Evolutionary conservation across 176 grass and related monocot genomes (phyloP).

Genomic region (Dendrocalamus sinicus): DNA sequence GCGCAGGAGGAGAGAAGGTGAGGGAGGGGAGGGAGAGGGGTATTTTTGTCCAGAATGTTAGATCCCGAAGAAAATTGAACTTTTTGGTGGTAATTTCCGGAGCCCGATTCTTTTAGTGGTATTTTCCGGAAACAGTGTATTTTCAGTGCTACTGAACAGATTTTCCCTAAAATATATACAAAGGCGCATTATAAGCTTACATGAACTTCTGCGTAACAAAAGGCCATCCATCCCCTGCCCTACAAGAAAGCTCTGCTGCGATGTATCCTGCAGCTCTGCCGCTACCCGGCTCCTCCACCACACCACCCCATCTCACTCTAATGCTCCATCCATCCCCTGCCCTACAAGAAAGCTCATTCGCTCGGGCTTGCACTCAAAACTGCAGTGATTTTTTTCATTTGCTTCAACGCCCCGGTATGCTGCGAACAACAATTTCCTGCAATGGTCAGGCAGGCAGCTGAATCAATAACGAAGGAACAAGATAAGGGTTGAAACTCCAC

Average conservation of each 20-base stretch:
- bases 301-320: background rate
- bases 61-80: too few species aligned
- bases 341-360: background rate
- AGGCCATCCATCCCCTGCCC: too few species aligned
- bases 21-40: too few species aligned
- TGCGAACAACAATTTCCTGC: background rate
- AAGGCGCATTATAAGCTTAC: slow-evolving; percentile 4
- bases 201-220: slow-evolving; percentile 5
- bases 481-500: background rate
- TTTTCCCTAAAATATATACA: background rate
- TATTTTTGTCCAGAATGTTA: too few species aligned
- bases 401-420: background rate
- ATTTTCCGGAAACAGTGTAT: too few species aligned
- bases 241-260: background rate
- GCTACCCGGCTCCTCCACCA: background rate
- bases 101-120: too few species aligned
- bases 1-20: too few species aligned
- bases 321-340: too few species aligned
- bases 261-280: background rate
- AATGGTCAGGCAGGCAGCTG: background rate
- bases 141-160: too few species aligned
- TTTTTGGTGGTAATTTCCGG: too few species aligned
- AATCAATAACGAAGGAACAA: background rate
- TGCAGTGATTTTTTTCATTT: background rate
- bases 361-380: background rate